These are phyloP conservation scores for Microascus cirrosus DNA, from an alignment of 2,329 filamentous ascomycete genomes.

Conservation along the genomic window DNA sequence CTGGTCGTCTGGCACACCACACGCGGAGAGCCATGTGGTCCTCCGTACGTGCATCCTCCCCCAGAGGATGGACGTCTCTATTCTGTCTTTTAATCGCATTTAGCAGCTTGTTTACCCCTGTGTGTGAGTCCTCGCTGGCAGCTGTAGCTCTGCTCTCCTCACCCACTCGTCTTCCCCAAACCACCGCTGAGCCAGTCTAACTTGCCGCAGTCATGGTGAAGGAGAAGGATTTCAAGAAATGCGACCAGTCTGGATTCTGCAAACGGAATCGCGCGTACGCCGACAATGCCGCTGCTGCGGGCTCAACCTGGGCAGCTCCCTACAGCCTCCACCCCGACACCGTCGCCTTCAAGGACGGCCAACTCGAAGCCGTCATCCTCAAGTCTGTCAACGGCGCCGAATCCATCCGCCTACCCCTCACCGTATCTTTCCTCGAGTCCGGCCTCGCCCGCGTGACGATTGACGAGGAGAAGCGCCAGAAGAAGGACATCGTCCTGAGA, in stretches of 20 bases:
- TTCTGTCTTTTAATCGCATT: conserved; percentile 3
- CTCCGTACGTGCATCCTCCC: background rate
- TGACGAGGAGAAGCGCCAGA: conserved; percentile 83
- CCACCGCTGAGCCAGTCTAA: background rate
- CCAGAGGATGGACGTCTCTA: background rate
- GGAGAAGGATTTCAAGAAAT: conserved; percentile 95
- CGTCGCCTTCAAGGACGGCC: conserved; percentile 65
- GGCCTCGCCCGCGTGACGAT: conserved; percentile 79
- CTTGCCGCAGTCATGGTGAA: conserved; percentile 62
- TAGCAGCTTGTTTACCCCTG: conserved; percentile 5
- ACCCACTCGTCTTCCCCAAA: background rate
- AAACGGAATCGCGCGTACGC: conserved; percentile 87
- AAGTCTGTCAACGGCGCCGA: conserved; percentile 61
- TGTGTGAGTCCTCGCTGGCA: conserved; percentile 1
- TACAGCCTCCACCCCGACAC: conserved; percentile 67
- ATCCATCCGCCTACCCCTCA: conserved; percentile 69
- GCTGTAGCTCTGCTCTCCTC: background rate
- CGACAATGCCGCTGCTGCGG: conserved; percentile 57
- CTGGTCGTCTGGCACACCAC: background rate
- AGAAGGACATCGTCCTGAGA: conserved; percentile 78
- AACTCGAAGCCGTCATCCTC: conserved; percentile 68
- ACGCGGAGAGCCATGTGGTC: conserved; percentile 4
- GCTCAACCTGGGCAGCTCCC: conserved; percentile 63
- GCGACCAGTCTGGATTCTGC: conserved; percentile 92
- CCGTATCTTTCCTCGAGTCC: conserved; percentile 79